Evolutionary conservation across 352 stramenopile species (phyloP).

Genomic region (Globisporangium ultimum): DNA sequence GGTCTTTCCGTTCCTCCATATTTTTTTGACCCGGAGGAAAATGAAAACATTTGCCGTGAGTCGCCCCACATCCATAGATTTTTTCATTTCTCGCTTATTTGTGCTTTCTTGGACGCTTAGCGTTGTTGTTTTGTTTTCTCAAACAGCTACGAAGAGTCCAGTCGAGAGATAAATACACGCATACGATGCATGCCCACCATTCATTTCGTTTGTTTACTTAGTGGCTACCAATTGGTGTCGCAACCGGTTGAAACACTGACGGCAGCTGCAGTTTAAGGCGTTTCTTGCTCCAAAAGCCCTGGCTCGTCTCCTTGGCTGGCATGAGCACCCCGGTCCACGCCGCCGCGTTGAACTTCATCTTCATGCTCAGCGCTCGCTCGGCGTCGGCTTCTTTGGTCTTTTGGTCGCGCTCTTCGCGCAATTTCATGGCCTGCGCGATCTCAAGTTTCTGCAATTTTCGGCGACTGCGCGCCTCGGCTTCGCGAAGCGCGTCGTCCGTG

Average conservation of each 20-base stretch:
- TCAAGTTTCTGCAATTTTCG: conserved; percentile 66
- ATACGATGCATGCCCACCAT: too few species aligned
- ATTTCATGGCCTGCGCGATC: conserved; percentile 53
- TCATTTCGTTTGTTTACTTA: conserved; percentile 5
- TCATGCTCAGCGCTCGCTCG: conserved; percentile 30
- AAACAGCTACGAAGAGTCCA: too few species aligned
- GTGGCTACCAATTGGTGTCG: conserved; percentile 20
- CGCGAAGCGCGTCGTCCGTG: conserved; percentile 75
- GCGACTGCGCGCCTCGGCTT: conserved; percentile 72
- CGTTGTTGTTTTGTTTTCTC: too few species aligned
- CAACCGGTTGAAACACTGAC: conserved; percentile 33
- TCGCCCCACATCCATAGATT: conserved; percentile 2
- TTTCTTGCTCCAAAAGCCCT: conserved; percentile 60
- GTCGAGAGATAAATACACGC: too few species aligned
- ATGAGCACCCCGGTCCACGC: conserved; percentile 53
- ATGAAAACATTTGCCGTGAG: conserved; percentile 3
- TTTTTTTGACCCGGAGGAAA: conserved; percentile 15
- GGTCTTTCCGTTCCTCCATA: conserved; percentile 7
- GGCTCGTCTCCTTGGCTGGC: conserved; percentile 21
- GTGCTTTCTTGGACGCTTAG: neutral
- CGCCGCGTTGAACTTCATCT: conserved; percentile 64
- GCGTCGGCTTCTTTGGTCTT: conserved; percentile 45
- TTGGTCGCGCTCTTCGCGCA: conserved; percentile 61
- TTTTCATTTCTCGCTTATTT: conserved; percentile 1
- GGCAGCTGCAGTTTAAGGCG: conserved; percentile 54